Conservation (phyloP, 108 stramenopile species). For the Nitzschia inconspicua region DNA sequence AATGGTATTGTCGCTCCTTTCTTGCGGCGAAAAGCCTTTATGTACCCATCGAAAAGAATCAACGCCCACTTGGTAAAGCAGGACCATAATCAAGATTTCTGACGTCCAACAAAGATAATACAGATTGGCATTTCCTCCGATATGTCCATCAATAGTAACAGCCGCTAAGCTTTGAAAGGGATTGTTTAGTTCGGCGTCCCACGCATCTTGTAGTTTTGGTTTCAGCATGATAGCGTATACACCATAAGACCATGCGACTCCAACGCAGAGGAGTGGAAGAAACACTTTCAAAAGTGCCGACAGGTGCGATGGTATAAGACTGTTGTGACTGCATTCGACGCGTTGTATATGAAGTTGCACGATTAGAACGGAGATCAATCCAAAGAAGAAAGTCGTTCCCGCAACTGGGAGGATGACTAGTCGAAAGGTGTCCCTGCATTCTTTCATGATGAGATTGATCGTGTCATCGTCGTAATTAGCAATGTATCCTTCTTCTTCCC, state of each 20-base stretch:
- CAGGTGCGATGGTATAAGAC: not conserved
- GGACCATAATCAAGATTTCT: conserved; percentile 16
- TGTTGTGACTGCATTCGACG: not conserved
- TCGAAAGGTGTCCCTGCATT: conserved; percentile 24
- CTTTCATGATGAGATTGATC: not conserved
- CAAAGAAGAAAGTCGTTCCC: conserved; percentile 2
- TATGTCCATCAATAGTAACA: conserved; percentile 31
- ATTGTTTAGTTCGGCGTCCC: conserved; percentile 16
- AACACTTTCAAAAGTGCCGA: conserved; percentile 1
- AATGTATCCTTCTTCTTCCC: conserved; percentile 1
- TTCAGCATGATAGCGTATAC: conserved; percentile 11
- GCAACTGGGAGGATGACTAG: conserved; percentile 27
- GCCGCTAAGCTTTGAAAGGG: conserved; percentile 43
- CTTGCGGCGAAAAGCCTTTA: conserved; percentile 1
- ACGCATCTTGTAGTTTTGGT: conserved; percentile 10
- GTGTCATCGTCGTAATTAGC: conserved; percentile 1
- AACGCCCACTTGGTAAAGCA: conserved; percentile 28
- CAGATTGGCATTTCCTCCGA: conserved; percentile 56
- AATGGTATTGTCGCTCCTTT: not conserved
- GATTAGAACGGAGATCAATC: not conserved
- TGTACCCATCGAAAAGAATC: conserved; percentile 15
- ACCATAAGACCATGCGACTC: conserved; percentile 4
- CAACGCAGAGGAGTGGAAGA: not conserved
- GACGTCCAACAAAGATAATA: conserved; percentile 38
- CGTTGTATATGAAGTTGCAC: conserved; percentile 13